Evolutionary conservation across 495 filamentous ascomycete species (phyloP).

Genomic region (Penicillium chermesinum): DNA sequence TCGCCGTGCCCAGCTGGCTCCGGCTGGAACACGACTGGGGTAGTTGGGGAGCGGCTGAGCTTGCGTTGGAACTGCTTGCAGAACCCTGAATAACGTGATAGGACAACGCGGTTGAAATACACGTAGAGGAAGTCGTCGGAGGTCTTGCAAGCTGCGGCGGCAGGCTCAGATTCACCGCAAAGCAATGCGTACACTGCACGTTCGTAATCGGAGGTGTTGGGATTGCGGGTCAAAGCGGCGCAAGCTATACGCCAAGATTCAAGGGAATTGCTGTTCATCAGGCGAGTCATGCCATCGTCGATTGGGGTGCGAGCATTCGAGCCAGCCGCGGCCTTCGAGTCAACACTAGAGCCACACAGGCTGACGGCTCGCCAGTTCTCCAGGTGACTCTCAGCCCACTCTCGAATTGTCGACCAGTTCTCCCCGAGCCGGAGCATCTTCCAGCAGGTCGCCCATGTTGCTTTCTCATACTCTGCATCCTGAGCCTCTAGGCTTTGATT

Average conservation of each 20-base stretch:
- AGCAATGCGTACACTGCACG: constrained; percentile 84
- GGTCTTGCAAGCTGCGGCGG: constrained; percentile 66
- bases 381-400: constrained; percentile 72
- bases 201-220: constrained; percentile 69
- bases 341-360: constrained; percentile 40
- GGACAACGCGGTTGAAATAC: constrained; percentile 76
- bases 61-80: constrained; percentile 43
- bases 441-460: constrained; percentile 84
- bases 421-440: constrained; percentile 80
- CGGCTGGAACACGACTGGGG: constrained; percentile 30
- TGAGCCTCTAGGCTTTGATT: constrained; percentile 63
- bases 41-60: constrained; percentile 32
- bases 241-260: constrained; percentile 77
- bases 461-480: constrained; percentile 79
- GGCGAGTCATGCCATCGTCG: constrained; percentile 40
- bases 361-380: constrained; percentile 78
- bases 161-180: constrained; percentile 72
- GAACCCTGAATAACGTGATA: constrained; percentile 45
- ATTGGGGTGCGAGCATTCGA: constrained; percentile 31
- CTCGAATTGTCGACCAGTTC: constrained; percentile 63
- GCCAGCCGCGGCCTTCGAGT: constrained; percentile 11
- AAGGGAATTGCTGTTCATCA: constrained; percentile 47
- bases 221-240: constrained; percentile 63
- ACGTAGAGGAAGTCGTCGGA: constrained; percentile 93
- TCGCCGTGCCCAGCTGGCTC: constrained; percentile 38